These are phyloP conservation scores for Aureobasidium uvarum DNA, from an alignment of 2,329 filamentous ascomycete genomes.

Conservation along the genomic window DNA sequence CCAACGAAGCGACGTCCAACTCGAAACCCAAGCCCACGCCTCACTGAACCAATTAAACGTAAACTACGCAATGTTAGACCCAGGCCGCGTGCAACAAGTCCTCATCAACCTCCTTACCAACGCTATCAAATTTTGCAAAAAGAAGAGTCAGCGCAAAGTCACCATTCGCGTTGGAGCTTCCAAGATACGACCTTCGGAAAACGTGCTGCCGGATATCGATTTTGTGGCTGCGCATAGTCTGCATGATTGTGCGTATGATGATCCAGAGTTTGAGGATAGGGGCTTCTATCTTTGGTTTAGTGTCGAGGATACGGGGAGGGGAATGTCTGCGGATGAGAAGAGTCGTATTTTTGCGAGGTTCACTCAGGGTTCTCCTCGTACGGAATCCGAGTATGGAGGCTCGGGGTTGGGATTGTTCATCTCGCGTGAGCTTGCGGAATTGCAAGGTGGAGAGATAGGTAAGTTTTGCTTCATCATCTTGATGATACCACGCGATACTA, in stretches of 20 bases:
- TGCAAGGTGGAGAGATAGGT: slow-evolving; percentile 67
- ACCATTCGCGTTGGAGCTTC: slow-evolving; percentile 30
- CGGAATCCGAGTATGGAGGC: slow-evolving; percentile 65
- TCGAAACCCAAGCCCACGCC: slow-evolving; percentile 22
- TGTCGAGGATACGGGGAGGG: slow-evolving; percentile 37
- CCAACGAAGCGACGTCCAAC: slow-evolving; percentile 33
- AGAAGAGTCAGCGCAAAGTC: slow-evolving; percentile 28
- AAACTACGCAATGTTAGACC: slow-evolving; percentile 33
- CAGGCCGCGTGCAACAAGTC: slow-evolving; percentile 32
- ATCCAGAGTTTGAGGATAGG: slow-evolving; percentile 19
- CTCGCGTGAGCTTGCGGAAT: slow-evolving; percentile 62
- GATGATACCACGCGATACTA: not conserved
- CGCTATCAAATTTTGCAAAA: slow-evolving; percentile 34
- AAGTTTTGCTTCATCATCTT: not conserved
- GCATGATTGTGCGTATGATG: slow-evolving; percentile 20
- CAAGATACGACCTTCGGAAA: slow-evolving; percentile 28
- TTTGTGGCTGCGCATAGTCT: slow-evolving; percentile 30
- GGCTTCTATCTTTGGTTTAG: slow-evolving; percentile 31
- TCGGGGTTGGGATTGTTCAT: slow-evolving; percentile 70
- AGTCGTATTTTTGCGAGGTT: slow-evolving; percentile 64
- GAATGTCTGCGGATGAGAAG: slow-evolving; percentile 42
- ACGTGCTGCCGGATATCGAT: slow-evolving; percentile 39
- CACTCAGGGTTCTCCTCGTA: slow-evolving; percentile 64
- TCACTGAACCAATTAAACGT: slow-evolving; percentile 23
- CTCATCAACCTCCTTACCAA: slow-evolving; percentile 35